Conservation (phyloP, 2,329 filamentous ascomycete genomes). For the Calycina herbarum region DNA sequence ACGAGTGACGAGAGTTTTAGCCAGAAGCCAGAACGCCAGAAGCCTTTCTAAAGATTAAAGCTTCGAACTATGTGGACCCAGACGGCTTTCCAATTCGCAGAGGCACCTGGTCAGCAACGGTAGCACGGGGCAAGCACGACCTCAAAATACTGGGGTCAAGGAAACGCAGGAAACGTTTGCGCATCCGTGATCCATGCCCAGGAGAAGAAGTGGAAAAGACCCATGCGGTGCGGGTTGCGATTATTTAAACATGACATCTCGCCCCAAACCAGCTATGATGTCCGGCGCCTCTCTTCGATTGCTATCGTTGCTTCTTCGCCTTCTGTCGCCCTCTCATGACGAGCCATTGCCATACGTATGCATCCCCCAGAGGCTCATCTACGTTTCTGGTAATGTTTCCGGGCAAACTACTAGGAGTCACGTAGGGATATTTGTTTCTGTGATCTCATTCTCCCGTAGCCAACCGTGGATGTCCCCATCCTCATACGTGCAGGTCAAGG, state of each 20-base stretch:
- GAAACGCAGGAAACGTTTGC: background rate
- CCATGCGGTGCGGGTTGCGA: background rate
- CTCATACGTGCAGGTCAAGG: background rate
- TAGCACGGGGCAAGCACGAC: constrained; percentile 4
- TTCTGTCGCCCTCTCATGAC: no score
- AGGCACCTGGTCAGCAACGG: background rate
- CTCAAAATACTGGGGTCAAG: background rate
- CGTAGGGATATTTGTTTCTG: background rate
- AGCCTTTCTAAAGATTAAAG: constrained; percentile 4
- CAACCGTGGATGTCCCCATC: background rate
- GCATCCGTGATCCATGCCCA: background rate
- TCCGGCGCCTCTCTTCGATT: background rate
- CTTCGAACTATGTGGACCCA: constrained; percentile 3
- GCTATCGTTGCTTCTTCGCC: background rate
- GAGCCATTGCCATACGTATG: no score
- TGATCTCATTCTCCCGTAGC: constrained; percentile 10
- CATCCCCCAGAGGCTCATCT: no score
- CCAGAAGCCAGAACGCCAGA: background rate
- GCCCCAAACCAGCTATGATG: background rate
- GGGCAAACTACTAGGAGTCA: background rate
- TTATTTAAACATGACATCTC: background rate
- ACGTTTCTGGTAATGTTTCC: background rate
- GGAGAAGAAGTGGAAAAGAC: constrained; percentile 2
- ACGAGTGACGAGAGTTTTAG: constrained; percentile 4
- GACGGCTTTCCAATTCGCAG: constrained; percentile 6